Evolutionary conservation across 495 filamentous ascomycete genomes (phyloP).

Genomic region (Delitschia confertaspora): DNA sequence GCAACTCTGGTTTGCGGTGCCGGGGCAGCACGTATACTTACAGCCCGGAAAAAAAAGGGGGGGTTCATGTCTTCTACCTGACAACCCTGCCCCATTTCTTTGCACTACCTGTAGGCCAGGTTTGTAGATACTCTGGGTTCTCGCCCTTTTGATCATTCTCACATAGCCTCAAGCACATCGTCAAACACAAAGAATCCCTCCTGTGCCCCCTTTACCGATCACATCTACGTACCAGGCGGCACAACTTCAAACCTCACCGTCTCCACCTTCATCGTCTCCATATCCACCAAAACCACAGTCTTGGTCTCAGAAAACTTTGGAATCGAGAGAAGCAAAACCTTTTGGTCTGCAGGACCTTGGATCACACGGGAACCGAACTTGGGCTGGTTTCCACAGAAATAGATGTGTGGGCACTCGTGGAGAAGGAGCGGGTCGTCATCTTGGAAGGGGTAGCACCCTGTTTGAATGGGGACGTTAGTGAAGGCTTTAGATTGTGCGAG

Average conservation of each 20-base stretch:
- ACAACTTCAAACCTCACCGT: conserved; percentile 53
- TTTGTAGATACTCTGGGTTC: too few species aligned
- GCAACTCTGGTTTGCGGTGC: too few species aligned
- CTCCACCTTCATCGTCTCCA: conserved; percentile 71
- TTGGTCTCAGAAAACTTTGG: conserved; percentile 74
- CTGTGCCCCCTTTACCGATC: not conserved
- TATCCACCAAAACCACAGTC: conserved; percentile 76
- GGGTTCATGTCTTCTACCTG: too few species aligned
- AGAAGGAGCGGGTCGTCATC: conserved; percentile 80
- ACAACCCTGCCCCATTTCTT: too few species aligned
- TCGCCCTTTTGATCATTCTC: too few species aligned
- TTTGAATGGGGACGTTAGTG: too few species aligned
- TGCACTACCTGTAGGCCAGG: too few species aligned
- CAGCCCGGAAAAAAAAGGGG: too few species aligned
- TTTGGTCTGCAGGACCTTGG: conserved; percentile 52
- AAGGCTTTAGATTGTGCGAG: not conserved
- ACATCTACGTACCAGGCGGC: not conserved
- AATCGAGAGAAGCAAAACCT: conserved; percentile 65
- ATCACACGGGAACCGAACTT: conserved; percentile 70
- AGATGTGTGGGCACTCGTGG: conserved; percentile 77
- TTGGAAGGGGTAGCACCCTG: conserved; percentile 94
- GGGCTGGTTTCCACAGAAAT: conserved; percentile 82
- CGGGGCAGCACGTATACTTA: too few species aligned
- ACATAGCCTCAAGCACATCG: not conserved
- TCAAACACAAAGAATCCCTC: not conserved